Evolutionary conservation across 2,329 filamentous ascomycete species (phyloP), one percentile per base, ranked within the genome.

Genomic region (Apiospora aurea): DNA sequence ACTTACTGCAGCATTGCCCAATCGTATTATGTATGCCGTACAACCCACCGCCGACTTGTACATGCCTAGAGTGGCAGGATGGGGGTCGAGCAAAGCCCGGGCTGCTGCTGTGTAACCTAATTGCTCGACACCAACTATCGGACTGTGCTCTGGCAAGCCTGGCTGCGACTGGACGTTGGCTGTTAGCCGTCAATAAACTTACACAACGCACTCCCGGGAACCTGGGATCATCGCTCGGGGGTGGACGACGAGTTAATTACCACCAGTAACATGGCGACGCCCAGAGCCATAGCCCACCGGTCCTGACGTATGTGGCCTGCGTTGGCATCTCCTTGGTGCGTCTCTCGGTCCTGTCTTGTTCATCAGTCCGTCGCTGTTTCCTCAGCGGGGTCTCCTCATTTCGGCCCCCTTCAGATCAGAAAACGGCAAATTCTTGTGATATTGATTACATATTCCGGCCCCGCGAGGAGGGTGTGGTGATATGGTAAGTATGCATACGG

Each of bases 91-190:
- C 53, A 61, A 38, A 38, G 29, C 53, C 7, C 29, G 14, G 53
- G 38, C 53, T 61, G 38, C 53, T 61, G 53, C 21, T 64, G 57
- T 64, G 57, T 64, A 34, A 64, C 53, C 53, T 61, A 38, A 61
- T 38, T 21, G 34, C 53, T 61, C 29, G 38, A 29, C 51, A 38
- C 53, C 53, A 61, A 38, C 57, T 24, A 64, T 64, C n/a, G 57
- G 41, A 64, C 34, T 64, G 57, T 64, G 57, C 34, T 38, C 18
- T n/a, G 16, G 29, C 29, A 26, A 10, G n/a, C n/a, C n/a, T n/a
- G n/a, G n/a, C n/a, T n/a, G n/a, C 34, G 34, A 41, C 38, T 64
- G 29, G 57, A n/a, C 57, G 57, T 64, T 64, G 14, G 57, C 57
- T 18, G 21, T n/a, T 64, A n/a, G 57, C 57, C 29, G 21, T n/a